Conservation (phyloP, 169 alveolate genomes). For the Perkinsus olseni region DNA sequence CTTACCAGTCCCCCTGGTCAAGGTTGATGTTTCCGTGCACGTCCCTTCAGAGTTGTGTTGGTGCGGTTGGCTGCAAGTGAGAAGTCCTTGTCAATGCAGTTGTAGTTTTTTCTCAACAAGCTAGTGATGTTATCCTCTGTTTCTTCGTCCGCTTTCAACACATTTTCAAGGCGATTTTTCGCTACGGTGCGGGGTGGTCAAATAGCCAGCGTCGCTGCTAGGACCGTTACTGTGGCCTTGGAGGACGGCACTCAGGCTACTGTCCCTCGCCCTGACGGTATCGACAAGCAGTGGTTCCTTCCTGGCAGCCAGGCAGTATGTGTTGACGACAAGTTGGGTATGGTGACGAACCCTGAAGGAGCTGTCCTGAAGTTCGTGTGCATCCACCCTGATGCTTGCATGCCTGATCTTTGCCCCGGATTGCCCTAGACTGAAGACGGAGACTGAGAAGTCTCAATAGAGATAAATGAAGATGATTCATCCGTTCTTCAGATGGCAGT, state of each 20-base stretch:
- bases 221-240: neutral
- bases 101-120: neutral
- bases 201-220: neutral
- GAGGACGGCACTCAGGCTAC: neutral
- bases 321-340: neutral
- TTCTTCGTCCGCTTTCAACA: neutral
- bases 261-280: neutral
- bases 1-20: neutral
- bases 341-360: neutral
- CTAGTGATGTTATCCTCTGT: neutral
- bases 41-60: neutral
- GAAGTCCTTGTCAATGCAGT: neutral
- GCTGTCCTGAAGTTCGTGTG: neutral
- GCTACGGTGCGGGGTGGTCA: neutral
- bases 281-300: neutral
- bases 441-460: neutral
- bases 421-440: neutral
- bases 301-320: neutral
- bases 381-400: neutral
- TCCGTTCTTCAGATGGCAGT: too few relatives aligned
- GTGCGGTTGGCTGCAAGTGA: neutral
- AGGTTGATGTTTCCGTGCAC: neutral
- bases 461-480: too few relatives aligned
- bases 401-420: neutral
- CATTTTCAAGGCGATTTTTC: neutral